Evolutionary conservation across 805 yeast species (phyloP).

Genomic region (Lipomyces mesembrius): DNA sequence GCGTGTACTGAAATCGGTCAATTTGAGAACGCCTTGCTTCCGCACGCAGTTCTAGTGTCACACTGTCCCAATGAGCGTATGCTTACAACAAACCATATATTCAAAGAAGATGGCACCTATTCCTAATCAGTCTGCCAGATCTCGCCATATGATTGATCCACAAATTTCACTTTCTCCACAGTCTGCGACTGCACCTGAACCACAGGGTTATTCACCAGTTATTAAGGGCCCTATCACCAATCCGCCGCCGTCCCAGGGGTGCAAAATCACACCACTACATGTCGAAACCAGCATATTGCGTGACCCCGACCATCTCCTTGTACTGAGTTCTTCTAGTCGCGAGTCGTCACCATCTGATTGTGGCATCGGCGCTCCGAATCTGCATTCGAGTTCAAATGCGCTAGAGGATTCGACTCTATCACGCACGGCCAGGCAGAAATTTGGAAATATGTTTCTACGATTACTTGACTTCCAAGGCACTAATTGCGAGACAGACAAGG

Average conservation of each 20-base stretch:
- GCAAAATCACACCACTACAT: background rate
- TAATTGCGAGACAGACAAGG: background rate
- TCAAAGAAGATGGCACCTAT: background rate
- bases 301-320: background rate
- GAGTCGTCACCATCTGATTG: background rate
- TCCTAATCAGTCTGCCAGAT: background rate
- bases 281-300: background rate
- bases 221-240: background rate
- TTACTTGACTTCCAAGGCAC: background rate
- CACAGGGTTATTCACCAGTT: background rate
- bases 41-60: background rate
- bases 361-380: no score
- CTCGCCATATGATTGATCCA: no score
- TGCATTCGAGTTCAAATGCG: background rate
- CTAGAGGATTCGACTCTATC: background rate
- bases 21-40: background rate
- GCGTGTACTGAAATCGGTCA: background rate
- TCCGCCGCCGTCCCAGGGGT: background rate
- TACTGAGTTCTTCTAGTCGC: background rate
- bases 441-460: background rate
- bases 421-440: background rate
- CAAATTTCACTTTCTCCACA: background rate
- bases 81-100: background rate
- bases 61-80: background rate
- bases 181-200: background rate